Evolutionary conservation across 208 protist species (phyloP), one percentile per base, ranked within the genome.

Genomic region (Leishmania turanica): DNA sequence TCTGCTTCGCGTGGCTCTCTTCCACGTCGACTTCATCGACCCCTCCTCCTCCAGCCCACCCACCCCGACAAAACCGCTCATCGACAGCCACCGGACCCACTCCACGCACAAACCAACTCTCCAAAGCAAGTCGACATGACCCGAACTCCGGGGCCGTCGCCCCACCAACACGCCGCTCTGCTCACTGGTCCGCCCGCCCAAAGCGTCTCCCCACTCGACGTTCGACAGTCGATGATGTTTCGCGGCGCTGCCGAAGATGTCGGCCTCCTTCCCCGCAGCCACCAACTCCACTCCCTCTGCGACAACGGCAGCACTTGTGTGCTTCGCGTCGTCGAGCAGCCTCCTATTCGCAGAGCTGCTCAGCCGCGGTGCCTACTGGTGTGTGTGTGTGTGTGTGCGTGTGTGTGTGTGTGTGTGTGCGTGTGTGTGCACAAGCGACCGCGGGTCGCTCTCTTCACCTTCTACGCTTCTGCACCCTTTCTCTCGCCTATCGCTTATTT

Each of bases 271-370:
- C 72, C 49, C 49, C 62, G 58, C 73, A 17, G 3, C 62, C 5
- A 42, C 13, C n/a, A n/a, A 0, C n/a, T n/a, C 56, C 47, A 5
- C 69, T 34, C 31, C 45, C 34, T 3, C 79, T 4, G n/a, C 56
- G 8, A 54, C 49, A n/a, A 37, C 70, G 4, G 31, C 78, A 4
- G 79, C 79, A 9, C 42, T 84, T 49, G 79, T 87, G 21, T 51
- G 53, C 6, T 87, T 87, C 51, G 42, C 54, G 15, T 27, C 71
- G 1, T n/a, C 34, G 24, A 81, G 79, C 60, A 77, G 84, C 58
- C 75, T 74, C 31, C 9, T 11, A 69, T 79, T 42, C 54, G 78
- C 62, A 15, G 75, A 77, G 69, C 53, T 84, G 65, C 64, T 87
- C 53, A 78, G 19, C 11, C 15, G 31, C 53, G 3, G 31, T 37